A percentile compares a stretch with the other conserved stretches of the same genome.
Evolutionary conservation across 2,329 filamentous ascomycete genomes (phyloP).

Genomic region (Blastomyces gilchristii): DNA sequence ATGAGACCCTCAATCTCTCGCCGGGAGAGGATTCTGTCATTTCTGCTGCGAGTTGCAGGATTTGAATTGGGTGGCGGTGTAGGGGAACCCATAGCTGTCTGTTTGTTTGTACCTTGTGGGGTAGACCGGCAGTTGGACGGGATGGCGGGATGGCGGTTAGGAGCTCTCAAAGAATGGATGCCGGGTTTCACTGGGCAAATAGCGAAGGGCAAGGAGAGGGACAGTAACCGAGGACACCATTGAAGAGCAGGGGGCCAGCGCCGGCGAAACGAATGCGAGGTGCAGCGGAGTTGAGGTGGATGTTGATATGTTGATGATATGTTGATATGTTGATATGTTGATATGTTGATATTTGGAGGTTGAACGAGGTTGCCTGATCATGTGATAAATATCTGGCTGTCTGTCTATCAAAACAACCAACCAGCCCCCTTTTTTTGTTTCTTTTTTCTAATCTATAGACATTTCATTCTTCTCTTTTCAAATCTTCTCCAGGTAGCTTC

Average conservation of each 20-base stretch:
- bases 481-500: no score
- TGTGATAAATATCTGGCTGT: no score
- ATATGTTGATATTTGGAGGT: not conserved
- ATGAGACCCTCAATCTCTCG: conserved; percentile 71
- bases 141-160: no score
- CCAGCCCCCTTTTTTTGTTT: no score
- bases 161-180: no score
- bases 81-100: not conserved
- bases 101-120: not conserved
- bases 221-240: not conserved
- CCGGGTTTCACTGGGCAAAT: not conserved
- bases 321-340: not conserved
- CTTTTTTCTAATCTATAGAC: no score
- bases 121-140: no score
- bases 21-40: conserved; percentile 46
- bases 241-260: not conserved
- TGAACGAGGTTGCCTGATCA: no score
- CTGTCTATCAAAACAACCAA: no score
- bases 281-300: not conserved
- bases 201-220: not conserved
- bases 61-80: conserved; percentile 6
- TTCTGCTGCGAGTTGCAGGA: conserved; percentile 25
- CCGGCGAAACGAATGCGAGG: not conserved
- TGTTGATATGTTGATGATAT: no score
- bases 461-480: no score